These are phyloP conservation scores for Talaromyces sp. DNA, from an alignment of 2,329 filamentous ascomycete species.

Conservation along the genomic window DNA sequence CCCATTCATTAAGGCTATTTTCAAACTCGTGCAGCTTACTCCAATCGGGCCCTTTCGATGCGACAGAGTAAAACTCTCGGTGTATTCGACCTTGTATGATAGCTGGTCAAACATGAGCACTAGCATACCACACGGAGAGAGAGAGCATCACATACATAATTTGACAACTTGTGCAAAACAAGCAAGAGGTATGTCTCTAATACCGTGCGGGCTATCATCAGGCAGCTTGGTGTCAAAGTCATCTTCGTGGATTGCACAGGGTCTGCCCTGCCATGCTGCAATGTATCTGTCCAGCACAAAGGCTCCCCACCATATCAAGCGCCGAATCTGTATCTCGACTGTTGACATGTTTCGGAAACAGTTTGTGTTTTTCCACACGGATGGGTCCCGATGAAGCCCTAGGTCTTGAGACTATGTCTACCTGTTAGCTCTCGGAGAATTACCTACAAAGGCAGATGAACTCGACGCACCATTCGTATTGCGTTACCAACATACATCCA, in stretches of 20 bases:
- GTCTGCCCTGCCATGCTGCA: slow-evolving; percentile 12
- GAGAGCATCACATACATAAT: slow-evolving; percentile 2
- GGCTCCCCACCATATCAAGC: slow-evolving; percentile 12
- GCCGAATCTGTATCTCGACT: slow-evolving; percentile 10
- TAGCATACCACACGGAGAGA: background rate
- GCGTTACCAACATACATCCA: slow-evolving; percentile 13
- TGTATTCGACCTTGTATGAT: slow-evolving; percentile 12
- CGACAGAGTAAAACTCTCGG: slow-evolving; percentile 11
- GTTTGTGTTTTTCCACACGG: slow-evolving; percentile 10
- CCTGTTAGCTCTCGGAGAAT: background rate
- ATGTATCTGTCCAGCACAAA: slow-evolving; percentile 13
- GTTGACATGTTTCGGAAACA: slow-evolving; percentile 12
- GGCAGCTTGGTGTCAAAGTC: slow-evolving; percentile 12
- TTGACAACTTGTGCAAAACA: slow-evolving; percentile 9
- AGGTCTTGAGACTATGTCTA: slow-evolving; percentile 9
- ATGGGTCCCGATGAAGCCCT: slow-evolving; percentile 11
- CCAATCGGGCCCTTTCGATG: slow-evolving; percentile 1
- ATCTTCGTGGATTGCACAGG: slow-evolving; percentile 12
- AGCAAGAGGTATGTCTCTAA: slow-evolving; percentile 5
- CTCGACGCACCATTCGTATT: slow-evolving; percentile 8
- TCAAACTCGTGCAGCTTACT: slow-evolving; percentile 3
- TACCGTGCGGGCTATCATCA: slow-evolving; percentile 6
- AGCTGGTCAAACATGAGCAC: background rate
- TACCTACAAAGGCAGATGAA: background rate
- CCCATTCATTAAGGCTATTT: slow-evolving; percentile 3